Percentiles rank a stretch among this genome's conserved stretches.
These are phyloP conservation scores for Trichoderma citrinoviride DNA, from an alignment of 2,329 filamentous ascomycete species.

Conservation along the genomic window DNA sequence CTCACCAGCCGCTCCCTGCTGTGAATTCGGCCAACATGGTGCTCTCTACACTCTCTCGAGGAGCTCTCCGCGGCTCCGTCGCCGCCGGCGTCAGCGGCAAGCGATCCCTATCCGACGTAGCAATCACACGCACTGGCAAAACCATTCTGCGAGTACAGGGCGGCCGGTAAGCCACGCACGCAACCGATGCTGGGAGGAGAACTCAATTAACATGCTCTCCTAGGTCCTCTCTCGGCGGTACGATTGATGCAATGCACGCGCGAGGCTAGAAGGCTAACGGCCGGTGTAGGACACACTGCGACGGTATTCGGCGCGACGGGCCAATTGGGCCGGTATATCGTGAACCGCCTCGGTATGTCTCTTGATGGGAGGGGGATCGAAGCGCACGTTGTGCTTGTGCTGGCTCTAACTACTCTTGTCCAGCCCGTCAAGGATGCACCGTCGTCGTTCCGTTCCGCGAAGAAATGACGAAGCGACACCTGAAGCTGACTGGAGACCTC, in stretches of 20 bases:
- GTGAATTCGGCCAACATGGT: slow-evolving; percentile 8
- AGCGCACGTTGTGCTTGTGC: neutral
- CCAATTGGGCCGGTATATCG: slow-evolving; percentile 93
- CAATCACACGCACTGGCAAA: slow-evolving; percentile 94
- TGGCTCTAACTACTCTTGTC: slow-evolving; percentile 26
- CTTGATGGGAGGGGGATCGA: neutral
- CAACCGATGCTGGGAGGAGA: slow-evolving; percentile 28
- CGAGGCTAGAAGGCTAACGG: slow-evolving; percentile 29
- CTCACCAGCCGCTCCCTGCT: slow-evolving; percentile 5
- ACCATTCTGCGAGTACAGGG: slow-evolving; percentile 85
- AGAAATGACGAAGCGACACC: slow-evolving; percentile 95
- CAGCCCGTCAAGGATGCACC: slow-evolving; percentile 88
- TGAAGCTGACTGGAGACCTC: slow-evolving; percentile 94
- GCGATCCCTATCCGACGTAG: slow-evolving; percentile 71
- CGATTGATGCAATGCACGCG: slow-evolving; percentile 24
- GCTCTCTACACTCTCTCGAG: slow-evolving; percentile 4
- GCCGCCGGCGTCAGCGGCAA: slow-evolving; percentile 38
- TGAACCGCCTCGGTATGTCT: slow-evolving; percentile 76
- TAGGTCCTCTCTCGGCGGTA: slow-evolving; percentile 86
- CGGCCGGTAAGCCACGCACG: slow-evolving; percentile 66
- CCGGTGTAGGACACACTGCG: slow-evolving; percentile 74
- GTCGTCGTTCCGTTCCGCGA: slow-evolving; percentile 92
- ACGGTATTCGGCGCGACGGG: slow-evolving; percentile 98
- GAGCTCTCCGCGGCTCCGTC: slow-evolving; percentile 12
- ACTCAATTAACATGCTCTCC: slow-evolving; percentile 37